Percentiles rank a stretch among this genome's conserved stretches.
phyloP scores from a whole-genome alignment of 768 basidiomycete species.

The Mycena venus region DNA sequence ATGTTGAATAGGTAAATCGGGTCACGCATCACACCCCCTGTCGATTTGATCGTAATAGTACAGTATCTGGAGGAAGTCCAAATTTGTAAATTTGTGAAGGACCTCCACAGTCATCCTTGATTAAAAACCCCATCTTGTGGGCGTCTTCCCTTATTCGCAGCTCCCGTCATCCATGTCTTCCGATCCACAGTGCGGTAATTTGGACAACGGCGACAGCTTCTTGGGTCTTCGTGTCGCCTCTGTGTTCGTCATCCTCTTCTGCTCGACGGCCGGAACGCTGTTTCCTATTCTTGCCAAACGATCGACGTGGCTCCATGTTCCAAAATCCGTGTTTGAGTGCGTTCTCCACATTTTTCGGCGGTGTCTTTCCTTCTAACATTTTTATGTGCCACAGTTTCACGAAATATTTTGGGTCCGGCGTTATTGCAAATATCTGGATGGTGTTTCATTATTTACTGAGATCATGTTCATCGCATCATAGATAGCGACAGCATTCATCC shows the following conservation, averaged over 20 bases:
- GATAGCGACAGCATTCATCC: constrained; percentile 73
- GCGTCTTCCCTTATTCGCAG: neutral
- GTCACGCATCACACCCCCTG: no score
- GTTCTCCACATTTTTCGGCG: constrained; percentile 37
- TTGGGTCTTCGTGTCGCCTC: constrained; percentile 73
- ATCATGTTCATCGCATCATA: constrained; percentile 77
- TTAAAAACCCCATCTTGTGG: neutral
- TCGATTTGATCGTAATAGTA: no score
- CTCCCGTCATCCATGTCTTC: neutral
- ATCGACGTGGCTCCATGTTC: neutral
- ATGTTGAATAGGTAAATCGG: no score
- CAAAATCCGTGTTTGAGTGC: constrained; percentile 61
- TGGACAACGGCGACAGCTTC: neutral
- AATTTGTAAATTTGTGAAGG: neutral
- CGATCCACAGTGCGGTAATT: neutral
- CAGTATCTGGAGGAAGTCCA: no score
- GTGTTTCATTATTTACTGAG: neutral
- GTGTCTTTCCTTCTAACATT: neutral
- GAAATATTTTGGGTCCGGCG: constrained; percentile 93
- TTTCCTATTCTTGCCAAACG: constrained; percentile 71
- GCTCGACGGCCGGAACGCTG: constrained; percentile 72
- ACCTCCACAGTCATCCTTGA: neutral
- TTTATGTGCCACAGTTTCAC: constrained; percentile 72
- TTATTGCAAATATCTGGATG: constrained; percentile 69
- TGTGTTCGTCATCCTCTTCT: constrained; percentile 78